These are phyloP conservation scores for Suillus ampliporus DNA, from an alignment of 768 basidiomycete genomes.

Conservation along the genomic window DNA sequence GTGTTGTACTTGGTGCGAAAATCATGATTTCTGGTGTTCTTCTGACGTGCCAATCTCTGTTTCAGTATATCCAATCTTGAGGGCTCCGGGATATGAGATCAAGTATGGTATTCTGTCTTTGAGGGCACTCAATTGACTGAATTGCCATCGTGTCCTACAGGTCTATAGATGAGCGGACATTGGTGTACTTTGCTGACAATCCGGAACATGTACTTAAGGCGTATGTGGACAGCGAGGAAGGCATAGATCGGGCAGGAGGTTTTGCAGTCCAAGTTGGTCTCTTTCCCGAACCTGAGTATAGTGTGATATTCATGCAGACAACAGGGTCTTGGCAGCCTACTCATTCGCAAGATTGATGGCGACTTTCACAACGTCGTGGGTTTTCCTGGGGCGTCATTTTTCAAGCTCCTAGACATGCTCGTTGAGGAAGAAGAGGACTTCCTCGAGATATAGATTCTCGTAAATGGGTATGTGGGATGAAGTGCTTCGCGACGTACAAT, in stretches of 20 bases:
- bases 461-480: constrained; percentile 2
- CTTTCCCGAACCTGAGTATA: background rate
- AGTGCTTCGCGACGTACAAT: background rate
- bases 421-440: constrained; percentile 82
- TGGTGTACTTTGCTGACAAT: constrained; percentile 79
- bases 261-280: constrained; percentile 86
- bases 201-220: constrained; percentile 64
- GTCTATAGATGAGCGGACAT: constrained; percentile 80
- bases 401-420: constrained; percentile 71
- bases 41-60: background rate
- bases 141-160: constrained; percentile 41
- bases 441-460: constrained; percentile 36
- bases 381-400: constrained; percentile 88
- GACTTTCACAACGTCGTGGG: constrained; percentile 92
- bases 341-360: constrained; percentile 87
- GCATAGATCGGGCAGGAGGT: constrained; percentile 88
- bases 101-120: constrained; percentile 48
- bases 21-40: background rate
- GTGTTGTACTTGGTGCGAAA: constrained; percentile 77
- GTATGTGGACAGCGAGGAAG: constrained; percentile 87
- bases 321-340: constrained; percentile 80
- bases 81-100: constrained; percentile 76
- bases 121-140: constrained; percentile 1
- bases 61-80: constrained; percentile 74
- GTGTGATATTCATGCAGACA: constrained; percentile 3